These are phyloP conservation scores for Apiotrichum veenhuisii DNA, from an alignment of 1,284 basidiomycete genomes.

Conservation along the genomic window DNA sequence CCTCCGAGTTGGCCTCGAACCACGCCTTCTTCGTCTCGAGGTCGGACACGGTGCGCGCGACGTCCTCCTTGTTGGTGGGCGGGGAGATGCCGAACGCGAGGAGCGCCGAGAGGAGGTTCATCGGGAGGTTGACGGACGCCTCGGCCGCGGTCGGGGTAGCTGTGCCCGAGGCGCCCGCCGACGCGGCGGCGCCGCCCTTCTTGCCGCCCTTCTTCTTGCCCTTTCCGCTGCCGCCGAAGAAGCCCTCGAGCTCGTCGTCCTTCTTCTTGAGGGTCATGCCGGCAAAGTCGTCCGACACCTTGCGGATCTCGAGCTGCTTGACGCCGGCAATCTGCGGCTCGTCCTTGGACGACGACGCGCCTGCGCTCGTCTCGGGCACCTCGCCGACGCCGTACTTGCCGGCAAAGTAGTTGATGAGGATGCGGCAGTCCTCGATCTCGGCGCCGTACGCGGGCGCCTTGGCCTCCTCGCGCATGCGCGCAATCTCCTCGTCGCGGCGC, in stretches of 20 bases:
- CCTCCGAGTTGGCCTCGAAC: conserved; percentile 67
- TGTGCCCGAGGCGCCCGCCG: conserved; percentile 21
- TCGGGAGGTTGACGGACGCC: conserved; percentile 69
- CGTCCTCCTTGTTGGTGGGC: conserved; percentile 71
- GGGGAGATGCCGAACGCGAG: conserved; percentile 86
- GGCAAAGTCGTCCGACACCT: conserved; percentile 68
- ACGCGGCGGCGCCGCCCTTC: conserved; percentile 52
- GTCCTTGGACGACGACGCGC: conserved; percentile 15
- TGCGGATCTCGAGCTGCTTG: conserved; percentile 76
- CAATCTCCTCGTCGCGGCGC: conserved; percentile 76
- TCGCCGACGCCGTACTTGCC: conserved; percentile 60
- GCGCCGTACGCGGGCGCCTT: conserved; percentile 83
- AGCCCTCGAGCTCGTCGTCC: conserved; percentile 79
- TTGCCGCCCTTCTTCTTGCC: conserved; percentile 67
- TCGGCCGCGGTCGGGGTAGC: conserved; percentile 34
- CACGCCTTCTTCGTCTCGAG: conserved; percentile 91
- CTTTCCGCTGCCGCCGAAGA: conserved; percentile 62
- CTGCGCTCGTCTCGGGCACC: conserved; percentile 40
- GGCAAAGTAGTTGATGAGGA: conserved; percentile 75
- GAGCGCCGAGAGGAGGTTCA: conserved; percentile 81
- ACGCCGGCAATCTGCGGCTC: conserved; percentile 60
- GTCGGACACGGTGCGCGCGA: conserved; percentile 80
- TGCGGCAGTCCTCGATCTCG: conserved; percentile 87
- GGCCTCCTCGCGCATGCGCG: conserved; percentile 85
- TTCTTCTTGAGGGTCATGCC: conserved; percentile 84